Percentiles rank a stretch among this genome's conserved stretches.
phyloP scores from a whole-genome alignment of 257 asterid species.

The Cinchona pubescens region DNA sequence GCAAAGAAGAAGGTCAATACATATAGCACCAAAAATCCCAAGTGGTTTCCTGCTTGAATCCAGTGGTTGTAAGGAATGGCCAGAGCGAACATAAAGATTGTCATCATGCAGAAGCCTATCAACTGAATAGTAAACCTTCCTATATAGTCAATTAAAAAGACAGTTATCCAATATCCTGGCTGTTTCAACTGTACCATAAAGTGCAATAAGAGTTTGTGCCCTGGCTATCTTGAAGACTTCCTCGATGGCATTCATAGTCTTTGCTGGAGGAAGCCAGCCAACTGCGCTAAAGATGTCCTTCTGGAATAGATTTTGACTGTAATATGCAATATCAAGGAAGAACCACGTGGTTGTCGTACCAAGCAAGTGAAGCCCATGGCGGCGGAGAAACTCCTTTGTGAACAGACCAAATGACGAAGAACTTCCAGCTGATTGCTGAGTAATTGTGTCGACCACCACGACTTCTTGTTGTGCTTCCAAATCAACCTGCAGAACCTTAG shows the following conservation, averaged over 20 bases:
- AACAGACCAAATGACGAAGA: too few relatives aligned
- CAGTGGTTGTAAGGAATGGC: slow-evolving; percentile 57
- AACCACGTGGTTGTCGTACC: slow-evolving; percentile 62
- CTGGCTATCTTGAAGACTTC: slow-evolving; percentile 46
- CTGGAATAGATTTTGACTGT: slow-evolving; percentile 59
- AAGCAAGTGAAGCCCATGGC: slow-evolving; percentile 54
- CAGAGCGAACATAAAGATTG: slow-evolving; percentile 48
- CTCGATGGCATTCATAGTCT: slow-evolving; percentile 40
- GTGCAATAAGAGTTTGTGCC: slow-evolving; percentile 56
- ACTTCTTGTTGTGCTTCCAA: too few relatives aligned
- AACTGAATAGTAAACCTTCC: slow-evolving; percentile 47
- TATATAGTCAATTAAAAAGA: slow-evolving; percentile 37
- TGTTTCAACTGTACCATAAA: slow-evolving; percentile 56
- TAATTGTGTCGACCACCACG: too few relatives aligned
- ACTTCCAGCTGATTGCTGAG: too few relatives aligned
- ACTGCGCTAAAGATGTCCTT: slow-evolving; percentile 55
- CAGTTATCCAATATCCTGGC: slow-evolving; percentile 64
- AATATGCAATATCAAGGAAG: slow-evolving; percentile 55
- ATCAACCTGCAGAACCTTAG: too few relatives aligned
- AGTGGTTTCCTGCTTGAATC: slow-evolving; percentile 39
- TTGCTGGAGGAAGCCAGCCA: slow-evolving; percentile 60
- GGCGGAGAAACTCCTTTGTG: too few relatives aligned
- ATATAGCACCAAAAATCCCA: slow-evolving; percentile 44
- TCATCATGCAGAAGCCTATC: slow-evolving; percentile 53
- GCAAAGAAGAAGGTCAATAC: slow-evolving; percentile 55